Evolutionary conservation across 257 asterid genomes (phyloP).

Genomic region (Solanum virginianum): DNA sequence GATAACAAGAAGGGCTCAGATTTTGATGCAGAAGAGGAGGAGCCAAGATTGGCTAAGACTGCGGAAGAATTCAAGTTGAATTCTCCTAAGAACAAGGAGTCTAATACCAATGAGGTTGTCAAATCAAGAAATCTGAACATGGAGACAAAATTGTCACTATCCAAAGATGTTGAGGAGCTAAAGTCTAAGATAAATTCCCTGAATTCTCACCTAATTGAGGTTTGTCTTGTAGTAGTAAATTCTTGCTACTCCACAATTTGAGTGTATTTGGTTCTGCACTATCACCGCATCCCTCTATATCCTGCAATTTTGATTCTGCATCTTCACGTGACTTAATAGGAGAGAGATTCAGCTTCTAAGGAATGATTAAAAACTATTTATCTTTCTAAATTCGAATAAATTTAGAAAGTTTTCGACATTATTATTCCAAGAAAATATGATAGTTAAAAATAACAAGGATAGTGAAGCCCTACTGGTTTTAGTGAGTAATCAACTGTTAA

Average conservation of each 20-base stretch:
- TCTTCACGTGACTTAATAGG: no score
- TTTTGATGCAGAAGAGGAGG: constrained; percentile 11
- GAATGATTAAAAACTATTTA: no score
- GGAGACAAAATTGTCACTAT: background rate
- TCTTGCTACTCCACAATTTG: constrained; percentile 1
- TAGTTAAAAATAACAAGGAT: background rate
- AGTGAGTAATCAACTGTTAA: background rate
- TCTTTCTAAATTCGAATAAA: no score
- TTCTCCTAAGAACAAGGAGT: constrained; percentile 9
- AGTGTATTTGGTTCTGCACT: background rate
- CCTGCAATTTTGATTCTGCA: background rate
- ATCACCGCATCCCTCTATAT: background rate
- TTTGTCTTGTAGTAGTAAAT: constrained; percentile 11
- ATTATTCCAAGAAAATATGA: no score
- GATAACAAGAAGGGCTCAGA: constrained; percentile 26
- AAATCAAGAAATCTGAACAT: background rate
- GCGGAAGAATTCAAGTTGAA: constrained; percentile 4
- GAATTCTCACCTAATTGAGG: constrained; percentile 60
- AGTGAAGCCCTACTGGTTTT: background rate
- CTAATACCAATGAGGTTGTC: constrained; percentile 6
- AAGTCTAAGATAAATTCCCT: constrained; percentile 35
- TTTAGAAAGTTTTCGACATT: no score
- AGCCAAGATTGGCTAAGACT: background rate
- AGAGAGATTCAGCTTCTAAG: no score
- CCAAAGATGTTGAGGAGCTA: constrained; percentile 13